These are phyloP conservation scores for Arachnopeziza araneosa DNA, from an alignment of 2,329 filamentous ascomycete genomes.

Conservation along the genomic window DNA sequence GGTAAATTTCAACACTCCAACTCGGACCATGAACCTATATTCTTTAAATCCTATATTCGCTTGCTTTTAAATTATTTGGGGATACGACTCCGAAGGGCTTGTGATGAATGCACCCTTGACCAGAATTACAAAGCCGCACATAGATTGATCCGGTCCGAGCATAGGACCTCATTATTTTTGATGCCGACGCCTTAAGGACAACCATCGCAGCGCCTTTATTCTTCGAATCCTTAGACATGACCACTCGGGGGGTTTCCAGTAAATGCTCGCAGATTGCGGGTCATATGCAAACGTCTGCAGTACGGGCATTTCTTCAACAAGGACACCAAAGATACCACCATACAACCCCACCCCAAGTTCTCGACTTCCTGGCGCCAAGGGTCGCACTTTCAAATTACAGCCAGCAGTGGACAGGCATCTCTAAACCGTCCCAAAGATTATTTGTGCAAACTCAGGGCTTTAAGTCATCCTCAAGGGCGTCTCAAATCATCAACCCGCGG, in stretches of 20 bases:
- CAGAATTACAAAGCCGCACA: no score
- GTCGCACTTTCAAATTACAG: conserved; percentile 1
- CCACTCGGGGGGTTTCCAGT: conserved; percentile 18
- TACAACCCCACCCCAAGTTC: conserved; percentile 19
- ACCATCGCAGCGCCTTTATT: neutral
- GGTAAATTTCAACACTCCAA: no score
- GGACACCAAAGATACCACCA: conserved; percentile 18
- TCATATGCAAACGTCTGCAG: conserved; percentile 16
- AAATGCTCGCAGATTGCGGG: conserved; percentile 19
- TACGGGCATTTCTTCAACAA: conserved; percentile 26
- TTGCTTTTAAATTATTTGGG: no score
- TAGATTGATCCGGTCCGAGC: no score
- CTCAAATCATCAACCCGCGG: conserved; percentile 62
- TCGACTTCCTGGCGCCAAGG: conserved; percentile 28
- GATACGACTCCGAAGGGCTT: no score
- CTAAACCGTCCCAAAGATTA: neutral
- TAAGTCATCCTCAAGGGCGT: conserved; percentile 34
- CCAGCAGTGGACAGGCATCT: neutral
- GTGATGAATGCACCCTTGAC: no score
- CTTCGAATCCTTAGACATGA: conserved; percentile 17
- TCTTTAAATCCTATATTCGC: no score
- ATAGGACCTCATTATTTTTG: no score
- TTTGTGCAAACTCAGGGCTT: conserved; percentile 16
- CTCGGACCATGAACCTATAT: no score
- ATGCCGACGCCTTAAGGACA: neutral